Evolutionary conservation across 331 rosid genomes (phyloP).

Genomic region (Stylosanthes scabra): DNA sequence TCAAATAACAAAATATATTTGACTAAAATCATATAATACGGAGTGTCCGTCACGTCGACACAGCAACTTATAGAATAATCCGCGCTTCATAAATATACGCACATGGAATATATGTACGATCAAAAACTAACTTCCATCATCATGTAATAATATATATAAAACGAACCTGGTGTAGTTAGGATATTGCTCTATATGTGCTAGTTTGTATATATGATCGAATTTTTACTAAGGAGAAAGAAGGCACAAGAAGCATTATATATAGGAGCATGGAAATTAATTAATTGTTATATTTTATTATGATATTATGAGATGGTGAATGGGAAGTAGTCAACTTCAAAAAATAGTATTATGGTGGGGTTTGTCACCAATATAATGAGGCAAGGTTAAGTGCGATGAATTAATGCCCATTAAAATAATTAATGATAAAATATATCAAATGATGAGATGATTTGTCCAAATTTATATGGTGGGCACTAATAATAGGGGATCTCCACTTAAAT

Average conservation of each 20-base stretch:
- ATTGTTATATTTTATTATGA: too few species aligned
- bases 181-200: background rate
- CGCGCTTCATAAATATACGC: too few species aligned
- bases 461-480: constrained; percentile 26
- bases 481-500: constrained; percentile 30
- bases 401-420: constrained; percentile 28
- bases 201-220: background rate
- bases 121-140: too few species aligned
- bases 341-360: constrained; percentile 30
- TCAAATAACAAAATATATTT: too few species aligned
- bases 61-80: too few species aligned
- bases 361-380: constrained; percentile 23
- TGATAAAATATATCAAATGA: constrained; percentile 21
- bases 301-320: background rate
- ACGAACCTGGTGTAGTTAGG: constrained; percentile 14
- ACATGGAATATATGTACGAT: background rate
- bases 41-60: too few species aligned
- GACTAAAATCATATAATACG: too few species aligned
- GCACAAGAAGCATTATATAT: constrained; percentile 19
- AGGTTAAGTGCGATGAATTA: constrained; percentile 21
- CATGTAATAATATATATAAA: too few species aligned
- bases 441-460: constrained; percentile 24
- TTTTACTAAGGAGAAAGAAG: constrained; percentile 2
- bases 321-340: constrained; percentile 25
- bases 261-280: background rate